Evolutionary conservation across 1,139 yeast genomes (phyloP), one percentile per base, ranked within the genome.

Genomic region (Saccharomyces pastorianus): DNA sequence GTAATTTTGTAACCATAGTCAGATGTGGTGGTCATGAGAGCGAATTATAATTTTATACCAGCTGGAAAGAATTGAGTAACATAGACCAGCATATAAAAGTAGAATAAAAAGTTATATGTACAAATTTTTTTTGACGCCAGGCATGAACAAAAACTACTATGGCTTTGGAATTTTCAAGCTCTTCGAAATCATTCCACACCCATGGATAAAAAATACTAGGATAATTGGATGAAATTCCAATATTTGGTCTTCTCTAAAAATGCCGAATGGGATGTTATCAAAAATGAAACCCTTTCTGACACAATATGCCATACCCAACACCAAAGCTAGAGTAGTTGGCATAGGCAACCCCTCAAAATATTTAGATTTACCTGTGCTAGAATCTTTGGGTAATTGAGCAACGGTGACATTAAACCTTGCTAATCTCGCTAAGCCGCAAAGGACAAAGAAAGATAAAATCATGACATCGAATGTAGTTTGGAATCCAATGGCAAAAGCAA

Each of bases 341-440:
- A 93, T 89, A 14, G 99, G 99, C 52, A 93, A 81, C 9, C 99
- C 99, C 75, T 93, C 99, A 70, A 93, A 93, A 69, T 76, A 81
- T 67, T 84, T 81, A 23, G 91, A 82, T 72, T 90, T 90, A 29
- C 96, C 96, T 20, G 78, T 70, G 55, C 79, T 77, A 17, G 44
- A 38, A 68, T 91, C 97, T 73, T 90, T 90, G 52, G 99, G 98
- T 58, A 95, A 81, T 61, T 88, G 88, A 55, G 93, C 85, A 3
- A 95, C 95, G 1, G 97, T 88, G 53, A 95, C 95, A 66, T 93
- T 93, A 74, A 90, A 93, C 68, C 99, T 80, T 8, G 99, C 99
- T 64, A 93, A 78, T 69, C 99, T 82, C 20, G 96, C 86, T 63
- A 93, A 79, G 0, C 98, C 98, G 73, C 98, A 91, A 54, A 93